Percentiles rank a stretch among this genome's conserved stretches.
Conservation (phyloP, 202 grass and related monocot genomes). For the Digitaria exilis region DNA sequence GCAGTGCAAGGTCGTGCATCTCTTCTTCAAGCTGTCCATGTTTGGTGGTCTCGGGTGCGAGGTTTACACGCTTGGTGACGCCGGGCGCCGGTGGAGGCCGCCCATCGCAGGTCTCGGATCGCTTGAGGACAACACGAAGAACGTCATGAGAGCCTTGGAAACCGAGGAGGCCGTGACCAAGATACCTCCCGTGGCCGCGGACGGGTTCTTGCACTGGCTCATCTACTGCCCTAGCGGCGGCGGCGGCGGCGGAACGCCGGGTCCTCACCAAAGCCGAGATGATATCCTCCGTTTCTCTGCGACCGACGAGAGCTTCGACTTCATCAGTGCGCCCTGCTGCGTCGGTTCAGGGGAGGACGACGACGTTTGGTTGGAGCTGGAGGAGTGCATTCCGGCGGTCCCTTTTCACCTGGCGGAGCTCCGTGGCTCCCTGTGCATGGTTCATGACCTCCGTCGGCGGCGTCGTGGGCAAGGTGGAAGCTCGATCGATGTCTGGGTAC, state of each 20-base stretch:
- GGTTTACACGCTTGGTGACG: slow-evolving; percentile 4
- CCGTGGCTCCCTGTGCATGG: slow-evolving; percentile 11
- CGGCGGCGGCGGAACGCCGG: accelerated
- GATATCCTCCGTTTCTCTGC: slow-evolving; percentile 13
- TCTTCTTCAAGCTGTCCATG: not conserved
- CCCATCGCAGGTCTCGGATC: too few species aligned
- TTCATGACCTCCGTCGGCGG: slow-evolving; percentile 34
- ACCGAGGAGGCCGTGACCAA: not conserved
- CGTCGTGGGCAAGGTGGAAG: not conserved
- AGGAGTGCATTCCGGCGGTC: not conserved
- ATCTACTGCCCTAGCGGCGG: not conserved
- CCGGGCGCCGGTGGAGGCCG: not conserved
- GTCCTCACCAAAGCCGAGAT: not conserved
- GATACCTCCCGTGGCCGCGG: slow-evolving; percentile 8
- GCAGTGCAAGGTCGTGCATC: slow-evolving; percentile 17
- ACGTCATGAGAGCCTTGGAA: too few species aligned
- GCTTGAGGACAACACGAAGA: too few species aligned
- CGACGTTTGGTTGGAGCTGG: not conserved
- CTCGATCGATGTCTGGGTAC: slow-evolving; percentile 26
- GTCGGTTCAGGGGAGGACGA: not conserved
- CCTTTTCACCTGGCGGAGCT: slow-evolving; percentile 17
- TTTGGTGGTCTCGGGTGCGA: not conserved
- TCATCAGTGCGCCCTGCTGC: not conserved
- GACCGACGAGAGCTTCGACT: not conserved
- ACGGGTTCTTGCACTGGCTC: slow-evolving; percentile 17